Evolutionary conservation across 768 basidiomycete species (phyloP).

Genomic region (Paxillus ammoniavirescens): DNA sequence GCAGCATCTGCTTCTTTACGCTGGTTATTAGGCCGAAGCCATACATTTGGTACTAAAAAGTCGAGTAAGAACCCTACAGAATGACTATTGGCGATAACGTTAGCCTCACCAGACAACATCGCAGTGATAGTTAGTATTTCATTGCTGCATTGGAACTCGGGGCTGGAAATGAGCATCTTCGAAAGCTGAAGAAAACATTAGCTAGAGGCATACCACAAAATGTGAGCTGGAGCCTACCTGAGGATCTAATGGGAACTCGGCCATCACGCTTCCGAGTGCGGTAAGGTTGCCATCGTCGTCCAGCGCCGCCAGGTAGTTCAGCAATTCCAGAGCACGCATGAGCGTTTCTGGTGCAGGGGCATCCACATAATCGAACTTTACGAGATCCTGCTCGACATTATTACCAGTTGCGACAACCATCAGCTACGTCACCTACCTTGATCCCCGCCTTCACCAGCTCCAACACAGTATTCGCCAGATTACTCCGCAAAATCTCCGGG

Average conservation of each 20-base stretch:
- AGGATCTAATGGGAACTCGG: constrained; percentile 98
- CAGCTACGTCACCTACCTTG: constrained; percentile 45
- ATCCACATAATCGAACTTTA: constrained; percentile 86
- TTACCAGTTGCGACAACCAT: not conserved
- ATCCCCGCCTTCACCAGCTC: constrained; percentile 94
- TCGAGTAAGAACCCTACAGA: not conserved
- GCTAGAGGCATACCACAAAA: not conserved
- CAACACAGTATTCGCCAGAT: constrained; percentile 89
- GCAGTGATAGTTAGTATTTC: constrained; percentile 94
- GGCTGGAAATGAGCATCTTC: constrained; percentile 91
- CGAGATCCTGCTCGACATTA: constrained; percentile 56
- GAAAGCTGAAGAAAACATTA: constrained; percentile 49
- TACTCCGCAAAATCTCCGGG: constrained; percentile 93
- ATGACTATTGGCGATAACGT: not conserved
- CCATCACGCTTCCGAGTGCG: constrained; percentile 85
- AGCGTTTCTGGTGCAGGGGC: constrained; percentile 94
- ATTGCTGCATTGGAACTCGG: constrained; percentile 94
- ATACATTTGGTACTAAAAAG: constrained; percentile 77
- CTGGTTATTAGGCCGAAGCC: constrained; percentile 85
- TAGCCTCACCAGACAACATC: constrained; percentile 82
- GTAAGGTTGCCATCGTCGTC: constrained; percentile 95
- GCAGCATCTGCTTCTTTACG: constrained; percentile 91
- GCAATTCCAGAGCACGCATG: constrained; percentile 92
- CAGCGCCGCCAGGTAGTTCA: constrained; percentile 89
- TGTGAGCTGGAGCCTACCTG: constrained; percentile 51